Conservation (phyloP, 805 yeast genomes). For the Kuraishia piskuri region DNA sequence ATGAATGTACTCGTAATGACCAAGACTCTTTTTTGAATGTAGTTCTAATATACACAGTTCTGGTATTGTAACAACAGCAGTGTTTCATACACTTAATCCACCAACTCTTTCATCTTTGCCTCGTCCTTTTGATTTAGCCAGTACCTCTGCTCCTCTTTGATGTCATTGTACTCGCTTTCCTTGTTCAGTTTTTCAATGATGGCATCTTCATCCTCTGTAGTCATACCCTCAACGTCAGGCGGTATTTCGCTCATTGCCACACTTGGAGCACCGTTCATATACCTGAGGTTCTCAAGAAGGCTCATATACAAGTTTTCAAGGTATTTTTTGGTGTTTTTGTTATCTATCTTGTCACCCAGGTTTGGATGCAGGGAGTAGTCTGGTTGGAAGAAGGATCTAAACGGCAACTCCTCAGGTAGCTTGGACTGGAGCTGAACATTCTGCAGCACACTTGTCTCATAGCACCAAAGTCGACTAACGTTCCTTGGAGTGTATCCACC, state of each 20-base stretch:
- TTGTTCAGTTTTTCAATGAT: slow-evolving; percentile 24
- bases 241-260: slow-evolving; percentile 90
- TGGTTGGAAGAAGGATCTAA: slow-evolving; percentile 79
- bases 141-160: slow-evolving; percentile 26
- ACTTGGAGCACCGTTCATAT: slow-evolving; percentile 85
- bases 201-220: slow-evolving; percentile 34
- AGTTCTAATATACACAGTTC: not conserved
- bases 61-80: not conserved
- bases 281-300: slow-evolving; percentile 73
- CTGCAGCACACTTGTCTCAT: slow-evolving; percentile 85
- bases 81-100: not conserved
- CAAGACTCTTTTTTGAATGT: not conserved
- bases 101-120: slow-evolving; percentile 14
- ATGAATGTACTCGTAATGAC: slow-evolving; percentile 1
- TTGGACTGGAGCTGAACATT: slow-evolving; percentile 69
- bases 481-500: slow-evolving; percentile 98
- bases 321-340: slow-evolving; percentile 76
- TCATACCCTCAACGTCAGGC: slow-evolving; percentile 42
- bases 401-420: slow-evolving; percentile 68
- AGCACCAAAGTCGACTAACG: slow-evolving; percentile 92
- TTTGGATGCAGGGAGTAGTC: slow-evolving; percentile 85
- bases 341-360: slow-evolving; percentile 72
- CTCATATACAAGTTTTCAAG: slow-evolving; percentile 71
- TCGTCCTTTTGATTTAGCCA: slow-evolving; percentile 30
- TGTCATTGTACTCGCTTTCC: slow-evolving; percentile 25